Conservation (phyloP, 1,284 basidiomycete genomes). For the Boletus mariae region DNA sequence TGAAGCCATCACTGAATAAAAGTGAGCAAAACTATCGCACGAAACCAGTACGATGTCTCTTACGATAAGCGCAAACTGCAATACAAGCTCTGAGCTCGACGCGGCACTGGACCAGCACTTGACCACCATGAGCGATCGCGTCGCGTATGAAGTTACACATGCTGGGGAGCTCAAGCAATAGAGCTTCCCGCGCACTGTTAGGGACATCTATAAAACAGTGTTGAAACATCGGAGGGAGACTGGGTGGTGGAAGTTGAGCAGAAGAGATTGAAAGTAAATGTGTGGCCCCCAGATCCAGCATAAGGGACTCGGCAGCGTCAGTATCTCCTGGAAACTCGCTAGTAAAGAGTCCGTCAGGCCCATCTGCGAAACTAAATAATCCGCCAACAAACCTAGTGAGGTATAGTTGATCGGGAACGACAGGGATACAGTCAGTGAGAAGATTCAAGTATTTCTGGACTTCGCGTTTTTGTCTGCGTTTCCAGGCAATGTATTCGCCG, state of each 20-base stretch:
- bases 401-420: slow-evolving; percentile 45
- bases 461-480: slow-evolving; percentile 48
- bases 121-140: slow-evolving; percentile 38
- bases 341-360: slow-evolving; percentile 1
- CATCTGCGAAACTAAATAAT: not conserved
- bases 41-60: slow-evolving; percentile 25
- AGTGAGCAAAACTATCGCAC: slow-evolving; percentile 17
- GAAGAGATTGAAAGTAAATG: slow-evolving; percentile 53
- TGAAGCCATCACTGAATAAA: slow-evolving; percentile 38
- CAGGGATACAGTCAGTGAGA: slow-evolving; percentile 46
- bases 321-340: slow-evolving; percentile 55
- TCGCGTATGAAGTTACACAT: slow-evolving; percentile 42
- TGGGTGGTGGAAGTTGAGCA: slow-evolving; percentile 35
- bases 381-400: slow-evolving; percentile 43
- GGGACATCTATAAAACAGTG: slow-evolving; percentile 41
- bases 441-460: slow-evolving; percentile 49
- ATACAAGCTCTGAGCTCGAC: slow-evolving; percentile 52
- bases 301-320: slow-evolving; percentile 46
- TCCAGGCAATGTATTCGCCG: slow-evolving; percentile 51
- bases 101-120: slow-evolving; percentile 65
- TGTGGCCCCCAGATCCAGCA: slow-evolving; percentile 47
- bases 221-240: slow-evolving; percentile 31
- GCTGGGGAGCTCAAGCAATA: slow-evolving; percentile 43
- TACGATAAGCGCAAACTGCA: slow-evolving; percentile 62
- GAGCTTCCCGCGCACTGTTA: slow-evolving; percentile 34